These are phyloP conservation scores for Plasmodium vinckei DNA, from an alignment of 169 alveolate genomes.

Conservation along the genomic window DNA sequence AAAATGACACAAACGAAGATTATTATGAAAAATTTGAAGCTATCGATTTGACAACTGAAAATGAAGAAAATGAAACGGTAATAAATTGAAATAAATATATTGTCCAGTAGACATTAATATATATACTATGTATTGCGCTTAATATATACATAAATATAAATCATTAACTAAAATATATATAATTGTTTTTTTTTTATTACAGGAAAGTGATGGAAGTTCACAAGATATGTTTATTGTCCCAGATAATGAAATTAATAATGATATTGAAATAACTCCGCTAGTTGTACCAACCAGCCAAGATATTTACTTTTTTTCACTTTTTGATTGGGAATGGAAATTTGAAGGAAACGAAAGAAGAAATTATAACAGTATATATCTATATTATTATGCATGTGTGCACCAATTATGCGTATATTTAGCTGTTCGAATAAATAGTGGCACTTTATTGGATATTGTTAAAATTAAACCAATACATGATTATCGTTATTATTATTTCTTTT, in stretches of 20 bases:
- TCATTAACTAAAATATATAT: too few relatives aligned
- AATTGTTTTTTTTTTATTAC: slow-evolving; percentile 1
- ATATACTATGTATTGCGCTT: too few relatives aligned
- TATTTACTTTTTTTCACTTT: slow-evolving; percentile 60
- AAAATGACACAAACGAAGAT: slow-evolving; percentile 73
- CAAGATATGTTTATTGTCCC: slow-evolving; percentile 78
- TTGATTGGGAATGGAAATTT: slow-evolving; percentile 75
- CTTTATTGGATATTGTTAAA: not conserved
- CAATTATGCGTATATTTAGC: not conserved
- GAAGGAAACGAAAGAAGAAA: slow-evolving; percentile 61
- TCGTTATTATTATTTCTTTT: slow-evolving; percentile 1
- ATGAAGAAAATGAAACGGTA: slow-evolving; percentile 76
- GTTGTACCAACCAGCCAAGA: slow-evolving; percentile 64
- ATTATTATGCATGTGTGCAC: not conserved
- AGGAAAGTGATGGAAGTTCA: slow-evolving; percentile 76
- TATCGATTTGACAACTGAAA: slow-evolving; percentile 68
- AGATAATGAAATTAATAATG: slow-evolving; percentile 63
- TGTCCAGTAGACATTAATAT: too few relatives aligned
- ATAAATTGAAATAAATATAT: not conserved
- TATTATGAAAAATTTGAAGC: slow-evolving; percentile 69
- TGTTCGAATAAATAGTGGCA: not conserved
- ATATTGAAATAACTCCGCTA: slow-evolving; percentile 53
- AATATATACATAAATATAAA: too few relatives aligned
- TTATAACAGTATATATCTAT: slow-evolving; percentile 27
- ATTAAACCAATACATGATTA: not conserved